phyloP scores from a whole-genome alignment of 805 yeast species.

The Kodamaea lidongshanica region DNA sequence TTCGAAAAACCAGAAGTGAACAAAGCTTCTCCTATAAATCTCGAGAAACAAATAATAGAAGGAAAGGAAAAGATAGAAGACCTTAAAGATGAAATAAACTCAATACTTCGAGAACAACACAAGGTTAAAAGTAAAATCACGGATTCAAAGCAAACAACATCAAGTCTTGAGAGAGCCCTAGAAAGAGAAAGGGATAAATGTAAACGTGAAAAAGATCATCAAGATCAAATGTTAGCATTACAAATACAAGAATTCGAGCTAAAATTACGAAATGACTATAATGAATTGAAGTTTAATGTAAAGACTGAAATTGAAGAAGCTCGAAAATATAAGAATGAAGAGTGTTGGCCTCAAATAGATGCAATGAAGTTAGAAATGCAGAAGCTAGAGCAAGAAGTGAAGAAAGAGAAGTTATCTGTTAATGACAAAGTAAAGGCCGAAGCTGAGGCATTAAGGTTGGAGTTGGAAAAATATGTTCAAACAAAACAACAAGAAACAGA shows the following conservation, averaged over 20 bases:
- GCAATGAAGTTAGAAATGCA: slow-evolving; percentile 11
- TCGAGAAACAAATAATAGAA: slow-evolving; percentile 8
- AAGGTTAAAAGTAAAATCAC: slow-evolving; percentile 6
- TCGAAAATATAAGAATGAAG: slow-evolving; percentile 18
- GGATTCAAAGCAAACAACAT: slow-evolving; percentile 5
- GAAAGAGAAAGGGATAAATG: slow-evolving; percentile 8
- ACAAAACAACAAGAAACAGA: slow-evolving; percentile 19
- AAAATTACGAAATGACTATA: slow-evolving; percentile 21
- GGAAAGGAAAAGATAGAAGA: slow-evolving; percentile 10
- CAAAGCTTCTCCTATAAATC: slow-evolving; percentile 1
- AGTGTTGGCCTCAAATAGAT: slow-evolving; percentile 13
- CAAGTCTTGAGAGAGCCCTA: slow-evolving; percentile 4
- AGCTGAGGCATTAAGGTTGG: slow-evolving; percentile 11
- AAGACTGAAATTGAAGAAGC: slow-evolving; percentile 28
- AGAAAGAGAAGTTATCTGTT: slow-evolving; percentile 8
- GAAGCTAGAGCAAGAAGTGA: slow-evolving; percentile 5
- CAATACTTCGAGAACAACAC: slow-evolving; percentile 8
- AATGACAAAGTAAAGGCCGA: slow-evolving; percentile 13
- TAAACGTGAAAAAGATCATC: slow-evolving; percentile 19
- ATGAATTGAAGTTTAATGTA: slow-evolving; percentile 29
- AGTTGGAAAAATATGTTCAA: slow-evolving; percentile 15
- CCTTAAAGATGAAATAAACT: slow-evolving; percentile 10
- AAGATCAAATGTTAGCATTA: slow-evolving; percentile 24
- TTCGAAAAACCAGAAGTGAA: slow-evolving; percentile 1
- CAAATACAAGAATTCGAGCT: slow-evolving; percentile 27